These are phyloP conservation scores for Sclerotinia spermophila DNA, from an alignment of 2,329 filamentous ascomycete species.

Conservation along the genomic window DNA sequence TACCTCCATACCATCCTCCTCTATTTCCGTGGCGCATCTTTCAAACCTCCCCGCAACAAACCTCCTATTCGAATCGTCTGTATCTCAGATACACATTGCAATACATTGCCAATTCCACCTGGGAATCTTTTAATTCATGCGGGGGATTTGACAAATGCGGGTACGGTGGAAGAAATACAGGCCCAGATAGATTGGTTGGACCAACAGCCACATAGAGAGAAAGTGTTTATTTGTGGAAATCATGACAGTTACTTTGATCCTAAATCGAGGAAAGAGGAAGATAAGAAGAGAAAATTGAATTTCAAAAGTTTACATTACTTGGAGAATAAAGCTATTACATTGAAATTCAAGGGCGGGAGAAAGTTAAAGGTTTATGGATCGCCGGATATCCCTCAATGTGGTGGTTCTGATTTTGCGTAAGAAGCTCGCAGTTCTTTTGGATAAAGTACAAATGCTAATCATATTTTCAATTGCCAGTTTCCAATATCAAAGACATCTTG, in stretches of 20 bases:
- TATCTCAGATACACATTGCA: slow-evolving; percentile 83
- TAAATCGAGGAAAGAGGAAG: slow-evolving; percentile 53
- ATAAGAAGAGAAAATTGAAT: slow-evolving; percentile 55
- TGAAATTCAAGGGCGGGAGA: slow-evolving; percentile 59
- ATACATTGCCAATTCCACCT: slow-evolving; percentile 59
- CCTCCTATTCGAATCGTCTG: slow-evolving; percentile 73
- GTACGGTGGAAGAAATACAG: slow-evolving; percentile 71
- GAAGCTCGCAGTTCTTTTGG: slow-evolving; percentile 10
- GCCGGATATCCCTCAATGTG: slow-evolving; percentile 73
- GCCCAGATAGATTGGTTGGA: slow-evolving; percentile 80
- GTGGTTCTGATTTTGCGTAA: slow-evolving; percentile 63
- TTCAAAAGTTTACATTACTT: slow-evolving; percentile 72
- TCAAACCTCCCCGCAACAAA: slow-evolving; percentile 52
- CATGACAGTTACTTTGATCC: slow-evolving; percentile 85
- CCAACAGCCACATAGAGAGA: slow-evolving; percentile 69
- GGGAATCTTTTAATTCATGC: slow-evolving; percentile 89
- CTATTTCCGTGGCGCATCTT: slow-evolving; percentile 63
- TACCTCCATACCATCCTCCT: slow-evolving; percentile 62
- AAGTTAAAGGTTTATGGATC: slow-evolving; percentile 73
- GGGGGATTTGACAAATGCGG: slow-evolving; percentile 75
- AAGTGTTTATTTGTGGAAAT: slow-evolving; percentile 81
- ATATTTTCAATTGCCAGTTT: slow-evolving; percentile 41
- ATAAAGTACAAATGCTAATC: neutral
- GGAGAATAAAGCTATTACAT: slow-evolving; percentile 61
- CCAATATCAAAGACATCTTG: slow-evolving; percentile 54